Base-by-base conservation (phyloP, 805 yeast species). In the Maudiozyma turicensis region DNA sequence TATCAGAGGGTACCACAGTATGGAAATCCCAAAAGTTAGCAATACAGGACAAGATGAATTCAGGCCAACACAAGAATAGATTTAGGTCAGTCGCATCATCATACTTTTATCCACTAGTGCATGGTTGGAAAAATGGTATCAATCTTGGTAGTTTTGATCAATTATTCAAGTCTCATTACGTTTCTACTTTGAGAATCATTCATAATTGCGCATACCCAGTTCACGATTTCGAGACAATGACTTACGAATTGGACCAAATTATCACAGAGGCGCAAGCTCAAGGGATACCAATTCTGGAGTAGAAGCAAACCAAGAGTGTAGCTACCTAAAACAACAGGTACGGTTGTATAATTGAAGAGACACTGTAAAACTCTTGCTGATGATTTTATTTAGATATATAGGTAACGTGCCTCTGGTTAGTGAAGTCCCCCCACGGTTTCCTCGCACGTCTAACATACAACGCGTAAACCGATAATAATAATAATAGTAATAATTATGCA, bases 61-160 rank as follows among this genome's bases (percentile, higher is more conserved):
- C 26, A 40, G 32, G 26, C 4, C 26, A 8, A 45, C 9, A 10
- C 26, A 29, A 40, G 11, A 70, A 70, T 46, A 58, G 57, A 11
- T 70, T 71, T 48, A 59, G 66, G 33, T 63, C 56, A 40, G 64
- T 73, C 9, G 75, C 79, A 1, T 54, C 65, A 3, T 54, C 58
- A 14, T 79, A 77, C 48, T 80, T 72, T 54, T 78, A 74, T 52
- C 83, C 84, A 0, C 61, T 80, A 40, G 70, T 76, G 0, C 73
- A 72, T 48, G 74, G 75, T 0, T 78, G 82, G 82, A 58, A 74
- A 42, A 75, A 73, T 48, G 75, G 78, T 8, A 72, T 78, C n/a
- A 70, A 77, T 48, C 62, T 79, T 38, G 84, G 84, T 0, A 71
- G 74, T 32, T 77, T 74, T 51, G 76, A 80, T 14, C 71, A 75